Evolutionary conservation across 768 basidiomycete species (phyloP).

Genomic region (Porpolomopsis calyptriformis): DNA sequence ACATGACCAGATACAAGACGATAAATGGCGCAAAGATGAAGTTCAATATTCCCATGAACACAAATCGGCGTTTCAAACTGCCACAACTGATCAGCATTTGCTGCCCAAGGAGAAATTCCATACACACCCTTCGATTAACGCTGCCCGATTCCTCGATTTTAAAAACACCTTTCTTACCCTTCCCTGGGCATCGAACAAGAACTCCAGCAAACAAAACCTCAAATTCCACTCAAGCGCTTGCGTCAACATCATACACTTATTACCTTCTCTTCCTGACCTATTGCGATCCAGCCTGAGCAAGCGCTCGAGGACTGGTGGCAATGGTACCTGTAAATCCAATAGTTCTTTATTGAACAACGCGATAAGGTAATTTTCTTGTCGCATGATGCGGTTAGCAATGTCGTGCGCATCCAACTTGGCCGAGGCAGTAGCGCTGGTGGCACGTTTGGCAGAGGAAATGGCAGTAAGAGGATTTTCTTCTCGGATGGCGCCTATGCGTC

Average conservation of each 20-base stretch:
- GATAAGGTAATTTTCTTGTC: constrained; percentile 97
- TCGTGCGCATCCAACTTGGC: constrained; percentile 96
- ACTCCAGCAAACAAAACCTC: constrained; percentile 89
- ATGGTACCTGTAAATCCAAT: constrained; percentile 75
- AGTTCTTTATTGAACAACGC: constrained; percentile 96
- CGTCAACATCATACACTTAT: constrained; percentile 74
- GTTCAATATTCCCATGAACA: constrained; percentile 96
- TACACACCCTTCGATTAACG: constrained; percentile 71
- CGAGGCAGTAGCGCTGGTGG: constrained; percentile 44
- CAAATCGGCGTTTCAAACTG: constrained; percentile 61
- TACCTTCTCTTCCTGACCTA: constrained; percentile 29
- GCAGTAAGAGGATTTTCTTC: constrained; percentile 91
- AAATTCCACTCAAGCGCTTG: constrained; percentile 96
- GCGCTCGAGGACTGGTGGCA: constrained; percentile 49
- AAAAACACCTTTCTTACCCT: constrained; percentile 86
- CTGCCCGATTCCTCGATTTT: constrained; percentile 68
- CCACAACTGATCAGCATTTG: neutral
- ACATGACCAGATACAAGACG: constrained; percentile 90
- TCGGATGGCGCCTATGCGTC: constrained; percentile 79
- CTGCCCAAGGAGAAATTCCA: neutral
- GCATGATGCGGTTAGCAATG: constrained; percentile 93
- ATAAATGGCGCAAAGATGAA: constrained; percentile 96
- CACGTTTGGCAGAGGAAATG: constrained; percentile 47
- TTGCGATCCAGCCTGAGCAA: constrained; percentile 25
- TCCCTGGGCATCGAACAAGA: constrained; percentile 85